Evolutionary conservation across 2,329 filamentous ascomycete species (phyloP).

Genomic region (Nigrospora sphaerica): DNA sequence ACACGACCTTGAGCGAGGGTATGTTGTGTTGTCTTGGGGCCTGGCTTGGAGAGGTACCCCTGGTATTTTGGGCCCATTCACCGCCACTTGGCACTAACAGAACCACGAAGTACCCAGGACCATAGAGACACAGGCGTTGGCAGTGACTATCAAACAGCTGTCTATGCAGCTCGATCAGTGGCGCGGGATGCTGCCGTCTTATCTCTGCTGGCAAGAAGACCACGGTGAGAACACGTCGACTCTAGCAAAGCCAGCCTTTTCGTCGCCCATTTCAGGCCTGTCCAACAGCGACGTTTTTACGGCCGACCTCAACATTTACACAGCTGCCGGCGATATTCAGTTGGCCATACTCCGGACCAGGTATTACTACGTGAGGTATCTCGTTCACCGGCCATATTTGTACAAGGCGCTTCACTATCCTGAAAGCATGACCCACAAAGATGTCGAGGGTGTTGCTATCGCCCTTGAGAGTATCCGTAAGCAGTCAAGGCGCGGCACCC

Average conservation of each 20-base stretch:
- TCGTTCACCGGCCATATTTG: slow-evolving; percentile 50
- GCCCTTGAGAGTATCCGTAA: slow-evolving; percentile 44
- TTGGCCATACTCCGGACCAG: slow-evolving; percentile 49
- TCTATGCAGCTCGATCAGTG: slow-evolving; percentile 48
- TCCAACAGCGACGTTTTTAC: slow-evolving; percentile 33
- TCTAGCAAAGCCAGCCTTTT: slow-evolving; percentile 9
- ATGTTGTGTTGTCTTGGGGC: background rate
- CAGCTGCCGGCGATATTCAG: slow-evolving; percentile 48
- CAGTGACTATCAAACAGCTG: slow-evolving; percentile 38
- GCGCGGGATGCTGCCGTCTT: slow-evolving; percentile 46
- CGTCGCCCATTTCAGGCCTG: slow-evolving; percentile 14
- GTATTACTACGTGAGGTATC: slow-evolving; percentile 52
- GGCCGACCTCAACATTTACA: slow-evolving; percentile 38
- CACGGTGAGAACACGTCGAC: background rate
- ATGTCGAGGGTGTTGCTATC: slow-evolving; percentile 44
- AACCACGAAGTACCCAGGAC: no score
- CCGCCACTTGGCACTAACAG: no score
- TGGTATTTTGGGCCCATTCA: no score
- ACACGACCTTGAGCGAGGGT: slow-evolving; percentile 45
- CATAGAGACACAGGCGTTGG: no score
- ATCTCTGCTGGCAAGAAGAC: slow-evolving; percentile 51
- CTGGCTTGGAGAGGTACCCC: no score
- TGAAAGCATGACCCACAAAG: slow-evolving; percentile 43
- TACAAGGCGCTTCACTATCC: slow-evolving; percentile 54
- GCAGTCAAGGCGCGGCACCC: background rate